phyloP scores from a whole-genome alignment of 176 grass and related monocot genomes.

The Carex myosuroides region DNA sequence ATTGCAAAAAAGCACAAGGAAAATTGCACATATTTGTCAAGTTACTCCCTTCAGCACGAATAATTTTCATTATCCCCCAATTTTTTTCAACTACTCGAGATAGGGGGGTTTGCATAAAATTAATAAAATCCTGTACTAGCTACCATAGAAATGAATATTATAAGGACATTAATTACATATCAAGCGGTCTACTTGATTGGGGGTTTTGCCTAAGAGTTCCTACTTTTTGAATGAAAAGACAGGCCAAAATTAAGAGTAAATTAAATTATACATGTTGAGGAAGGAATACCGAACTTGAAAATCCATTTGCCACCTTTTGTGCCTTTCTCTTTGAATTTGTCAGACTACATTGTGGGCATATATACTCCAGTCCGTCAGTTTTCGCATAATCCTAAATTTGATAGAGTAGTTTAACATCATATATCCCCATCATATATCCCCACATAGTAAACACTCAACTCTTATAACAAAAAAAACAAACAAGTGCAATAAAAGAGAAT shows the following conservation, averaged over 20 bases:
- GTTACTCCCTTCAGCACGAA: neutral
- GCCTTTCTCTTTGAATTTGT: constrained; percentile 83
- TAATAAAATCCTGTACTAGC: constrained; percentile 21
- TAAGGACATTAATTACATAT: constrained; percentile 1
- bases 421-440: neutral
- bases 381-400: constrained; percentile 82
- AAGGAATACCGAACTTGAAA: constrained; percentile 42
- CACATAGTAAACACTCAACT: neutral
- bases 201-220: neutral
- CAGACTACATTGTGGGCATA: constrained; percentile 91
- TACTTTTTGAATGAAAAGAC: neutral
- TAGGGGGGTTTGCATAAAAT: neutral
- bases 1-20: constrained; percentile 7
- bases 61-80: constrained; percentile 11
- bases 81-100: neutral
- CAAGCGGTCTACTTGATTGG: neutral
- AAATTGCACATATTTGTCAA: constrained; percentile 6
- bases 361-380: constrained; percentile 96
- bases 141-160: constrained; percentile 11
- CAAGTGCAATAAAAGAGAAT: neutral
- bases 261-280: constrained; percentile 41
- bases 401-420: constrained; percentile 1
- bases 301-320: constrained; percentile 58
- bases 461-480: neutral
- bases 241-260: neutral